Evolutionary conservation across 495 filamentous ascomycete species (phyloP).

Genomic region (Articulospora tetracladia): DNA sequence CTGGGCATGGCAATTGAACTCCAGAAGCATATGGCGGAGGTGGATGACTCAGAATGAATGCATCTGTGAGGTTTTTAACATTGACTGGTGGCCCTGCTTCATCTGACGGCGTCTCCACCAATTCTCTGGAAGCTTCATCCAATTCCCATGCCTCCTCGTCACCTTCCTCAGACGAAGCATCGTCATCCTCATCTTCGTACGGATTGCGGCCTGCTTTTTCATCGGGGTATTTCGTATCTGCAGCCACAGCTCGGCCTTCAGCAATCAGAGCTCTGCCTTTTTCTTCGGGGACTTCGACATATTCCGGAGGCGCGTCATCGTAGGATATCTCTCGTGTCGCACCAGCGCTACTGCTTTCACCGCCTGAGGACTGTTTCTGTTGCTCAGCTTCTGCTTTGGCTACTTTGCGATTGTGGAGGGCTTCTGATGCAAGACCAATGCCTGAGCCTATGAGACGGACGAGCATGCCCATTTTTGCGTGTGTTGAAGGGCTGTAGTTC

Average conservation of each 20-base stretch:
- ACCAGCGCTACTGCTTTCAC: constrained; percentile 10
- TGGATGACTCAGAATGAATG: constrained; percentile 18
- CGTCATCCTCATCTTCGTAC: constrained; percentile 19
- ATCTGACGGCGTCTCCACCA: constrained; percentile 58
- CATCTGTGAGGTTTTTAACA: constrained; percentile 48
- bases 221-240: constrained; percentile 15
- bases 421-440: constrained; percentile 47
- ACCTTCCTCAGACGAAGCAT: constrained; percentile 26
- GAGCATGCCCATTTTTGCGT: constrained; percentile 14
- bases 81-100: constrained; percentile 67
- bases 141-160: constrained; percentile 47
- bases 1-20: constrained; percentile 33
- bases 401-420: constrained; percentile 31
- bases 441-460: constrained; percentile 32
- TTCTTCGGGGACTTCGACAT: constrained; percentile 14
- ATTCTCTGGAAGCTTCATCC: constrained; percentile 41
- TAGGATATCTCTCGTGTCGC: background rate
- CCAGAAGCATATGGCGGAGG: constrained; percentile 21
- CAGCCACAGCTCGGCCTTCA: constrained; percentile 21
- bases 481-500: background rate
- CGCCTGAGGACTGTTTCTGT: constrained; percentile 2
- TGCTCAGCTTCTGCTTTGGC: constrained; percentile 15
- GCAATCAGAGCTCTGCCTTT: constrained; percentile 13
- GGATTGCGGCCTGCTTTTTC: background rate
- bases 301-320: constrained; percentile 12